A percentile compares a stretch with the other conserved stretches of the same genome.
phyloP scores from a whole-genome alignment of 768 basidiomycete genomes.

The Crassisporium funariophilum region DNA sequence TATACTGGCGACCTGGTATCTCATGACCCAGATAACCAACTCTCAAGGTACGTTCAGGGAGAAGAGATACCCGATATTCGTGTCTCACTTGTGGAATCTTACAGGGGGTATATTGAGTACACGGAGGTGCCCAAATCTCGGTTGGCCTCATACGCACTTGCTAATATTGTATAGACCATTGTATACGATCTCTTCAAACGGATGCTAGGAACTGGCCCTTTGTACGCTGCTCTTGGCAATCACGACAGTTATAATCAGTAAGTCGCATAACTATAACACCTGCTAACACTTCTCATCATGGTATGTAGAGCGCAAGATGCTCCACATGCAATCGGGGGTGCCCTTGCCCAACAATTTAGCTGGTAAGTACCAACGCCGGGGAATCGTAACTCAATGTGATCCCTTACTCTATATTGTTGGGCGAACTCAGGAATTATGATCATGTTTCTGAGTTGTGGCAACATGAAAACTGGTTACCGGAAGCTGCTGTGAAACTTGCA shows the following conservation, averaged over 20 bases:
- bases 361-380: constrained; percentile 50
- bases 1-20: constrained; percentile 78
- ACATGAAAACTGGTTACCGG: constrained; percentile 68
- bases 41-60: constrained; percentile 50
- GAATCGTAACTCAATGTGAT: background rate
- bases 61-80: background rate
- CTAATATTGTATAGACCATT: constrained; percentile 44
- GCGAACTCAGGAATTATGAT: constrained; percentile 65
- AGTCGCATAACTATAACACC: constrained; percentile 16
- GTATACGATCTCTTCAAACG: constrained; percentile 68
- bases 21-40: constrained; percentile 68
- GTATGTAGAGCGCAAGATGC: constrained; percentile 57
- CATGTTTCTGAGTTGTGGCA: constrained; percentile 73
- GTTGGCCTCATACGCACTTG: background rate
- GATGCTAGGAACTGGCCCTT: constrained; percentile 64
- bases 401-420: background rate
- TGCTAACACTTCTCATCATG: background rate
- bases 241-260: constrained; percentile 76
- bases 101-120: constrained; percentile 60
- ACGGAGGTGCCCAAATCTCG: constrained; percentile 48
- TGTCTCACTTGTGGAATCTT: background rate
- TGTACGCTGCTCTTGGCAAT: constrained; percentile 77
- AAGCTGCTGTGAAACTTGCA: constrained; percentile 55
- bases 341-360: constrained; percentile 61
- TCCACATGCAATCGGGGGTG: constrained; percentile 55